Percentiles rank a stretch among this genome's conserved stretches.
Evolutionary conservation across 768 basidiomycete species (phyloP).

Genomic region (Atractiella rhizophila): DNA sequence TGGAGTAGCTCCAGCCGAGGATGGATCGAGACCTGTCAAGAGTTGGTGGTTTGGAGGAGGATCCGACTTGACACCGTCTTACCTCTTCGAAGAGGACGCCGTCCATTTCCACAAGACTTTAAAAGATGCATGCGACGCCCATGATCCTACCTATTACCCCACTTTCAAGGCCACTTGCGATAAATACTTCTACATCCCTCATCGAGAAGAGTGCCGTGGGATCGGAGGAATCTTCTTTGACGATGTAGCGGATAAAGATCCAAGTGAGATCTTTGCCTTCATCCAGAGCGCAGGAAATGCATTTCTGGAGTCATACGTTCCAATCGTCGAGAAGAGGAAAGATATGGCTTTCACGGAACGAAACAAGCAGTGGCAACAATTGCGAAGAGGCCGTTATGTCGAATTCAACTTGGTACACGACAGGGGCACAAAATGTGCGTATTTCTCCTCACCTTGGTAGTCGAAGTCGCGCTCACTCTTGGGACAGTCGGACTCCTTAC

Average conservation of each 20-base stretch:
- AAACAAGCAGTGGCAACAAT: constrained; percentile 65
- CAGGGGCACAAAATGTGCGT: constrained; percentile 67
- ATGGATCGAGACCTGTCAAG: constrained; percentile 17
- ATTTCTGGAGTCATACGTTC: constrained; percentile 72
- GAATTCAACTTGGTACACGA: constrained; percentile 81
- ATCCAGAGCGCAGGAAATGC: constrained; percentile 45
- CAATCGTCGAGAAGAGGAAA: constrained; percentile 41
- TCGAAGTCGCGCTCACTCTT: no score
- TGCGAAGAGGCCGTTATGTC: constrained; percentile 75
- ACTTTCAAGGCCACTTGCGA: constrained; percentile 90
- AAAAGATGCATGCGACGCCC: constrained; percentile 46
- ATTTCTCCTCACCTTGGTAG: no score
- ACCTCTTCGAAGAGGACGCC: constrained; percentile 68
- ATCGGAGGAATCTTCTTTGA: constrained; percentile 93
- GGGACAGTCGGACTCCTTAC: constrained; percentile 30
- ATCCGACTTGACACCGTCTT: constrained; percentile 75
- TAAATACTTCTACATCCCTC: constrained; percentile 81
- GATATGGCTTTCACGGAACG: constrained; percentile 27
- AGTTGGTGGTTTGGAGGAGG: constrained; percentile 99
- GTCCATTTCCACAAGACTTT: constrained; percentile 59
- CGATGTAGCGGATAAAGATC: constrained; percentile 39
- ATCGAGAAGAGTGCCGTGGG: constrained; percentile 60
- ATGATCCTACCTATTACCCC: constrained; percentile 41
- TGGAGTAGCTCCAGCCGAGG: background rate
- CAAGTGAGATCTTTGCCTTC: constrained; percentile 51